phyloP scores from a whole-genome alignment of 2,329 filamentous ascomycete species.

The Teratosphaeriaceae sp. region DNA sequence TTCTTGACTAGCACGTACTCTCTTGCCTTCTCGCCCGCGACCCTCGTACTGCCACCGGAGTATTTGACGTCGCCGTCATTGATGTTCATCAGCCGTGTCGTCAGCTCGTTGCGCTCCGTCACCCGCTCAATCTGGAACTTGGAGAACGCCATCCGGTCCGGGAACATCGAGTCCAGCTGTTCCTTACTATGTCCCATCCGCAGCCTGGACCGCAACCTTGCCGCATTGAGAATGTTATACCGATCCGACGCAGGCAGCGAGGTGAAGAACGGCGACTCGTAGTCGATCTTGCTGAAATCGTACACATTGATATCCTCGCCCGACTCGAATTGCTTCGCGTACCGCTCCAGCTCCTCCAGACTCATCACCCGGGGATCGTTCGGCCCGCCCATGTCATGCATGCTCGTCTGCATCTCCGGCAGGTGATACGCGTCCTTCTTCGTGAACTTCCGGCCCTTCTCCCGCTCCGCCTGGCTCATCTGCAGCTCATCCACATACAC shows the following conservation, averaged over 20 bases:
- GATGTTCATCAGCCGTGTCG: conserved; percentile 88
- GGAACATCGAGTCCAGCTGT: conserved; percentile 93
- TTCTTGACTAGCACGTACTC: conserved; percentile 98
- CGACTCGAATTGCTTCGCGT: conserved; percentile 83
- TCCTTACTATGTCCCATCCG: conserved; percentile 97
- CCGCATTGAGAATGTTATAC: conserved; percentile 96
- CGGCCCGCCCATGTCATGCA: conserved; percentile 79
- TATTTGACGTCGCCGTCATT: conserved; percentile 60
- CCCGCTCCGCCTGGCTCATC: conserved; percentile 70
- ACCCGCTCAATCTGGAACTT: conserved; percentile 95
- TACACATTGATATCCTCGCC: conserved; percentile 84
- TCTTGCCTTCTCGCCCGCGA: conserved; percentile 78
- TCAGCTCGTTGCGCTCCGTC: conserved; percentile 85
- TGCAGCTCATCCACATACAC: conserved; percentile 89
- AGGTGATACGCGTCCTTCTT: conserved; percentile 95
- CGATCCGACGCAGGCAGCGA: conserved; percentile 83
- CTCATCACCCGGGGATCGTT: conserved; percentile 97
- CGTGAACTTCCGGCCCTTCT: conserved; percentile 68
- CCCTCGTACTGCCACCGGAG: conserved; percentile 52
- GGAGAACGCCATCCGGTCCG: conserved; percentile 94
- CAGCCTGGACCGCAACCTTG: conserved; percentile 75
- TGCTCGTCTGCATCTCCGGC: conserved; percentile 70
- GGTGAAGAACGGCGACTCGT: conserved; percentile 90
- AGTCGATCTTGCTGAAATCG: conserved; percentile 98
- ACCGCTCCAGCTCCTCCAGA: conserved; percentile 86